Evolutionary conservation across 83 land plant genomes (phyloP).

Genomic region (Thuja plicata): DNA sequence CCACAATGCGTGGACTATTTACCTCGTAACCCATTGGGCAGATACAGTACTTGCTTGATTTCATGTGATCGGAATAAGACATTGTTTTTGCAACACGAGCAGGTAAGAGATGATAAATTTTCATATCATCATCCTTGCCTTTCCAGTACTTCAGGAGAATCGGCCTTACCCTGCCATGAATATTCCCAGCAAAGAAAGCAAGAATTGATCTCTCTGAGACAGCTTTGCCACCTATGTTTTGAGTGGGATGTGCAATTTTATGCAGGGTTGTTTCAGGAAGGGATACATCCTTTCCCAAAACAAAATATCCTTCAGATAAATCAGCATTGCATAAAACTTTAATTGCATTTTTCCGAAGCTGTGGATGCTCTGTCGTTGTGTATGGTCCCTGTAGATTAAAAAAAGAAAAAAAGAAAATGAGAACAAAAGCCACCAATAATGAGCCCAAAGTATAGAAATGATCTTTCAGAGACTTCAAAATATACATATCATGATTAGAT

Average conservation of each 20-base stretch:
- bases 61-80: conserved; percentile 75
- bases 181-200: conserved; percentile 84
- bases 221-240: conserved; percentile 48
- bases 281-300: conserved; percentile 73
- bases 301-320: conserved; percentile 60
- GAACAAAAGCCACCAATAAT: background rate
- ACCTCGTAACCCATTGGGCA: conserved; percentile 88
- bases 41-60: conserved; percentile 70
- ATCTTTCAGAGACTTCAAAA: background rate
- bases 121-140: conserved; percentile 80
- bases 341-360: conserved; percentile 64
- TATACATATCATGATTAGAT: background rate
- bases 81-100: conserved; percentile 38
- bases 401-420: background rate
- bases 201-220: conserved; percentile 40
- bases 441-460: background rate
- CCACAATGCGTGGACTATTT: conserved; percentile 82
- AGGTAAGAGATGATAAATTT: conserved; percentile 70
- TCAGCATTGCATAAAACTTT: conserved; percentile 97
- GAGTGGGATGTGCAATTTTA: conserved; percentile 46
- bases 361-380: conserved; percentile 56
- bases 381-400: conserved; percentile 63
- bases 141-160: conserved; percentile 74
- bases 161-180: conserved; percentile 84
- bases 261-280: conserved; percentile 88